These are phyloP conservation scores for Physaria fendleri DNA, from an alignment of 345 rosid species.

Conservation along the genomic window DNA sequence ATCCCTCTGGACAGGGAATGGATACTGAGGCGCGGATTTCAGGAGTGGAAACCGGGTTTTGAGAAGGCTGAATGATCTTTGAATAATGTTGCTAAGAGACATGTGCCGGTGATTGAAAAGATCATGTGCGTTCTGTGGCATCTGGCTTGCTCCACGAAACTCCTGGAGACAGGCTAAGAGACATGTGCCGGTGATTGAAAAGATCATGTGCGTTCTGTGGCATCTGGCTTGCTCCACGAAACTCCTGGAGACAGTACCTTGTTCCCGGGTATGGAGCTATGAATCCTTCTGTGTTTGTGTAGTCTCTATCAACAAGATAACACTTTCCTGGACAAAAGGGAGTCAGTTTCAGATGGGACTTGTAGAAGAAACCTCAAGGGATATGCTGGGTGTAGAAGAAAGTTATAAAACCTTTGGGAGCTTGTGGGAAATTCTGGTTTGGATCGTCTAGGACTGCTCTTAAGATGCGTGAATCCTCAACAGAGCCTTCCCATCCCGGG, in stretches of 20 bases:
- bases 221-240: slow-evolving; percentile 54
- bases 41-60: slow-evolving; percentile 69
- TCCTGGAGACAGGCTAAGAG: slow-evolving; percentile 44
- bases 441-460: slow-evolving; percentile 74
- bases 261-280: slow-evolving; percentile 66
- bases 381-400: background rate
- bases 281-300: slow-evolving; percentile 57
- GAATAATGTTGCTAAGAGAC: slow-evolving; percentile 45
- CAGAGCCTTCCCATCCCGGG: slow-evolving; percentile 90
- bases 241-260: slow-evolving; percentile 49
- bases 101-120: slow-evolving; percentile 72
- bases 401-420: slow-evolving; percentile 49
- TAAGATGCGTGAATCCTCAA: slow-evolving; percentile 57
- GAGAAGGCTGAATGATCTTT: slow-evolving; percentile 44
- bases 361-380: background rate
- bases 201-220: slow-evolving; percentile 64
- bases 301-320: slow-evolving; percentile 63
- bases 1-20: slow-evolving; percentile 75
- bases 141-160: slow-evolving; percentile 54
- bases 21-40: slow-evolving; percentile 64
- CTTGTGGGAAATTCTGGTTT: slow-evolving; percentile 68
- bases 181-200: slow-evolving; percentile 66
- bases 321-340: slow-evolving; percentile 47
- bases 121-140: slow-evolving; percentile 61
- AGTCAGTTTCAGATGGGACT: background rate